A percentile compares a stretch with the other conserved stretches of the same genome.
phyloP scores from a whole-genome alignment of 306 rosid genomes.

The Pterocarpus santalinus region DNA sequence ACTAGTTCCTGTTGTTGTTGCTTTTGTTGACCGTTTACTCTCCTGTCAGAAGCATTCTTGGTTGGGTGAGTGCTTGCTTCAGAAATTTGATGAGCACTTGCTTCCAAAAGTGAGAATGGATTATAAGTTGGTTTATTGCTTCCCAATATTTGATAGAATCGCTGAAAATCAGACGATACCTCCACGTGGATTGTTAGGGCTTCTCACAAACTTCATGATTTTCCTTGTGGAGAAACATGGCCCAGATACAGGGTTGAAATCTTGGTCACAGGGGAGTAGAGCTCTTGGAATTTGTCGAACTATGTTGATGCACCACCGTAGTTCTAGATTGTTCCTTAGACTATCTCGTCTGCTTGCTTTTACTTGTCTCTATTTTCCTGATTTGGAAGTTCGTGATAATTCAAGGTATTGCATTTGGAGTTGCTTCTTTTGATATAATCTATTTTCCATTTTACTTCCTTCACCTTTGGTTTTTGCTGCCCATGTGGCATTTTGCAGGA shows the following conservation, averaged over 20 bases:
- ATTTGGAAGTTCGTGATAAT: slow-evolving; percentile 95
- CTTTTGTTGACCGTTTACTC: slow-evolving; percentile 80
- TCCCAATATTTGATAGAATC: slow-evolving; percentile 86
- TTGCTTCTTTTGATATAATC: slow-evolving; percentile 13
- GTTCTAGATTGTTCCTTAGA: slow-evolving; percentile 87
- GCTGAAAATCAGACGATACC: slow-evolving; percentile 86
- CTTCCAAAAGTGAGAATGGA: slow-evolving; percentile 82
- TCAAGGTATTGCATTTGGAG: slow-evolving; percentile 70
- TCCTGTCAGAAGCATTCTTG: slow-evolving; percentile 83
- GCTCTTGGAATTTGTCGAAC: slow-evolving; percentile 94
- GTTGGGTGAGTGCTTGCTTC: slow-evolving; percentile 94
- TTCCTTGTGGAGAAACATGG: slow-evolving; percentile 92
- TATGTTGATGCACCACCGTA: slow-evolving; percentile 85
- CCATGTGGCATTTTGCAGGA: slow-evolving; percentile 64
- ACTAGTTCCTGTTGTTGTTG: slow-evolving; percentile 86
- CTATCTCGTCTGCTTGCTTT: slow-evolving; percentile 85
- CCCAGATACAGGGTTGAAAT: slow-evolving; percentile 75
- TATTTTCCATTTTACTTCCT: slow-evolving; percentile 22
- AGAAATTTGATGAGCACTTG: slow-evolving; percentile 86
- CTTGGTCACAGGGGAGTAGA: slow-evolving; percentile 96
- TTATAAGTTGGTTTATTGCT: slow-evolving; percentile 79
- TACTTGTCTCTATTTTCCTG: slow-evolving; percentile 88
- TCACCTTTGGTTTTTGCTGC: slow-evolving; percentile 1
- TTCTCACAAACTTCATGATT: slow-evolving; percentile 80
- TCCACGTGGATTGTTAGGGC: slow-evolving; percentile 75